Evolutionary conservation across 495 filamentous ascomycete species (phyloP), one percentile per base, ranked within the genome.

Genomic region (Hyaloscypha hepaticicola): DNA sequence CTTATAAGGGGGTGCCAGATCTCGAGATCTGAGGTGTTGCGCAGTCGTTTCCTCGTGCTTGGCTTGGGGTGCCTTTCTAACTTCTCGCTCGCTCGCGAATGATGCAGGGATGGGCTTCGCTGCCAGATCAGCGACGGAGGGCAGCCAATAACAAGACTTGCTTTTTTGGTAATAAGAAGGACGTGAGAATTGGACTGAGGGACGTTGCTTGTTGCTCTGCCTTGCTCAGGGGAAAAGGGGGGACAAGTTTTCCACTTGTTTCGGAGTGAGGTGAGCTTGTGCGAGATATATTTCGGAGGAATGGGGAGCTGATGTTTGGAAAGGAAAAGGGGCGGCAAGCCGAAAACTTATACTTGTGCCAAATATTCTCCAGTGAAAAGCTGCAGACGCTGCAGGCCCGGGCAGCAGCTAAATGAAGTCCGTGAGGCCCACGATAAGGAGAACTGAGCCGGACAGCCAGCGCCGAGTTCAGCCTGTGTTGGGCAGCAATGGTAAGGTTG

Each of bases 391-490:
- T 28, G 34, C 28, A 26, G 28, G 25, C 34, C 12, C 53, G n/a
- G 27, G 22, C 14, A 29, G 11, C 50, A 29, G 33, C 26, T 48
- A 31, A 56, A 33, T 49, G 48, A 31, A 31, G 5, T 56, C 53
- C 14, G 53, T 9, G 53, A 31, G 5, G 6, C 26, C 19, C 19
- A 31, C 19, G n/a, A 21, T 29, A 21, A 33, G 53, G 25, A 29
- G 28, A 19, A 27, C 14, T 14, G 48, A 62, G 28, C 19, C 22
- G 56, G 33, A 51, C 22, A 50, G 28, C 24, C 27, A 26, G 7
- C 9, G n/a, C 60, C 63, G 56, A 55, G 55, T 66, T 70, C 69
- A 68, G 69, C 69, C 69, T 70, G 65, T 67, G 58, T 70, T 61
- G 69, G 69, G 69, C 69, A 70, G 69, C 69, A 70, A 70, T 67